phyloP scores from a whole-genome alignment of 164 flowering plant species.

The Umbellularia californica region DNA sequence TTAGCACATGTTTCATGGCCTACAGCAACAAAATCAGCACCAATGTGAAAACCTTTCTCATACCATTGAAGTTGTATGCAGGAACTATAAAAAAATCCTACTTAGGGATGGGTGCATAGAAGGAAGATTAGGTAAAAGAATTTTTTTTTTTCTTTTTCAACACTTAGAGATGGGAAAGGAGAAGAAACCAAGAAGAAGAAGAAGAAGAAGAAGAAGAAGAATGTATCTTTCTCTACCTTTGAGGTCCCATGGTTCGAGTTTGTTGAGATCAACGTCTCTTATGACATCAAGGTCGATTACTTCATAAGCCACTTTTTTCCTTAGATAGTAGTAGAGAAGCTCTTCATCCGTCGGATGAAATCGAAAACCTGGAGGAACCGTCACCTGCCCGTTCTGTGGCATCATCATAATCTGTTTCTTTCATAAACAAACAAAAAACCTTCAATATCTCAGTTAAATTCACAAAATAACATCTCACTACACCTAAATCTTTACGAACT shows the following conservation, averaged over 20 bases:
- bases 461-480: background rate
- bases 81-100: no score
- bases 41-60: no score
- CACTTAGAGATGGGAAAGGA: no score
- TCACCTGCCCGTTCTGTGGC: slow-evolving; percentile 35
- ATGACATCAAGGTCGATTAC: slow-evolving; percentile 67
- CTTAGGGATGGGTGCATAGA: no score
- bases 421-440: background rate
- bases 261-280: slow-evolving; percentile 70
- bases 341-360: slow-evolving; percentile 91
- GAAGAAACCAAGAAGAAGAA: background rate
- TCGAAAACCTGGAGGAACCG: slow-evolving; percentile 83
- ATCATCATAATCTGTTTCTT: slow-evolving; percentile 15
- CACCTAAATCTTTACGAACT: background rate
- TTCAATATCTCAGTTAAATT: background rate
- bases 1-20: no score
- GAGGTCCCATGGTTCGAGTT: slow-evolving; percentile 84
- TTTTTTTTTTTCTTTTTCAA: no score
- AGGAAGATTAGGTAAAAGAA: no score
- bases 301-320: slow-evolving; percentile 46
- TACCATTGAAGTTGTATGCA: no score
- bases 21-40: no score
- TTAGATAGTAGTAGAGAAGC: slow-evolving; percentile 72
- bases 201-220: slow-evolving; percentile 2
- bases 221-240: slow-evolving; percentile 41